A percentile compares a stretch with the other conserved stretches of the same genome.
phyloP scores from a whole-genome alignment of 1,284 basidiomycete genomes.

The Malassezia japonica region DNA sequence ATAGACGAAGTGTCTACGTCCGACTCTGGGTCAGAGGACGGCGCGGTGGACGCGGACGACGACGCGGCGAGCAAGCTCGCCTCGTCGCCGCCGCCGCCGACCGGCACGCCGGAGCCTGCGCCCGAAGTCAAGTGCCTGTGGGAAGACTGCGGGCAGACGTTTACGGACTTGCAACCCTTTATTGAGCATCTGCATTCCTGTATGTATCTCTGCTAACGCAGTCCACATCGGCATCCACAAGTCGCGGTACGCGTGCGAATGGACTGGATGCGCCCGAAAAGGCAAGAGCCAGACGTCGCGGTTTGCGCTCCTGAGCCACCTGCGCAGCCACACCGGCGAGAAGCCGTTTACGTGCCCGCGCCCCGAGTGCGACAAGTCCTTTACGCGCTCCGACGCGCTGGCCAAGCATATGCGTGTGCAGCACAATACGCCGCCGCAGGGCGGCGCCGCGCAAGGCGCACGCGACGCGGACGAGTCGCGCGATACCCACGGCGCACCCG shows the following conservation, averaged over 20 bases:
- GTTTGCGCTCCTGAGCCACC: conserved; percentile 75
- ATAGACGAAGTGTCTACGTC: conserved; percentile 30
- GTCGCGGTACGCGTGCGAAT: conserved; percentile 76
- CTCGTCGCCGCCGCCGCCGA: neutral
- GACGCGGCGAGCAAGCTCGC: conserved; percentile 5
- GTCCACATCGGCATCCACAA: conserved; percentile 72
- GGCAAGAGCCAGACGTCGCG: conserved; percentile 73
- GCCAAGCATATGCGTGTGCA: conserved; percentile 82
- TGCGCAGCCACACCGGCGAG: conserved; percentile 72
- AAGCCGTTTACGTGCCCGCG: conserved; percentile 75
- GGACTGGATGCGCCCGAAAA: conserved; percentile 67
- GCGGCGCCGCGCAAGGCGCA: conserved; percentile 15
- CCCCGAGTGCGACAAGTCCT: conserved; percentile 86
- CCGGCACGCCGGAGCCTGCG: conserved; percentile 22
- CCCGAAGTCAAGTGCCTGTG: conserved; percentile 56
- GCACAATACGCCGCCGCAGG: conserved; percentile 53
- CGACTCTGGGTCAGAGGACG: conserved; percentile 26
- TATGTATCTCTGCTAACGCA: conserved; percentile 38
- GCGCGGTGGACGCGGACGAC: conserved; percentile 6
- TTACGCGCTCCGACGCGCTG: conserved; percentile 80
- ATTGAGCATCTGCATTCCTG: conserved; percentile 70
- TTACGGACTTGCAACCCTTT: conserved; percentile 61
- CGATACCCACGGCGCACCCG: neutral
- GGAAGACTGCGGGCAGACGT: conserved; percentile 65
- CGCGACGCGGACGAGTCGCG: conserved; percentile 19